phyloP scores from a whole-genome alignment of 169 alveolate species.

The Cryptosporidium viatorum region DNA sequence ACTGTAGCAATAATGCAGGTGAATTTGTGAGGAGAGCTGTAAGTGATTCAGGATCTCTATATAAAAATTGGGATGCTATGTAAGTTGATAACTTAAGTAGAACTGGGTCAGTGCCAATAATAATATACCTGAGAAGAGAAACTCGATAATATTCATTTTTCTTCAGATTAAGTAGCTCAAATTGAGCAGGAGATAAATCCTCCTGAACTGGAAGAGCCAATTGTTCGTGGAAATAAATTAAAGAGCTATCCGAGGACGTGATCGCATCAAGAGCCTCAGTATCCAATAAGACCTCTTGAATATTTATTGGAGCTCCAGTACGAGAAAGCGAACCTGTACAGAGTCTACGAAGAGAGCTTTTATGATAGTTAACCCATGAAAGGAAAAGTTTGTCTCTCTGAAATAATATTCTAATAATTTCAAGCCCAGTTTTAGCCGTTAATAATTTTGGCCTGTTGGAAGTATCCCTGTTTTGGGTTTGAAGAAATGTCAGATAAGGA shows the following conservation, averaged over 20 bases:
- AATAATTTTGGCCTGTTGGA: constrained; percentile 13
- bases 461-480: constrained; percentile 24
- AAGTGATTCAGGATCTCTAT: constrained; percentile 42
- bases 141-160: constrained; percentile 3
- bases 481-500: constrained; percentile 34
- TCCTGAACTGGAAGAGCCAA: constrained; percentile 19
- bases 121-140: constrained; percentile 32
- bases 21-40: constrained; percentile 19
- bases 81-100: constrained; percentile 11
- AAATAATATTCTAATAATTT: constrained; percentile 42
- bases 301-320: not conserved
- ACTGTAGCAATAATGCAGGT: constrained; percentile 53
- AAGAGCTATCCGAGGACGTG: constrained; percentile 44
- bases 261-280: constrained; percentile 29
- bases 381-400: constrained; percentile 63
- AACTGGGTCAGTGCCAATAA: constrained; percentile 53
- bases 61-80: constrained; percentile 28
- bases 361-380: constrained; percentile 51
- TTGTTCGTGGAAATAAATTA: constrained; percentile 47
- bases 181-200: not conserved
- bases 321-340: constrained; percentile 11
- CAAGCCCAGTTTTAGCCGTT: constrained; percentile 59
- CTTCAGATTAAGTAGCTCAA: not conserved
- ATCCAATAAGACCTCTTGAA: not conserved
- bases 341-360: constrained; percentile 10